Base-by-base conservation (phyloP, 139 green algal genomes). In the Chlorella sp. region DNA sequence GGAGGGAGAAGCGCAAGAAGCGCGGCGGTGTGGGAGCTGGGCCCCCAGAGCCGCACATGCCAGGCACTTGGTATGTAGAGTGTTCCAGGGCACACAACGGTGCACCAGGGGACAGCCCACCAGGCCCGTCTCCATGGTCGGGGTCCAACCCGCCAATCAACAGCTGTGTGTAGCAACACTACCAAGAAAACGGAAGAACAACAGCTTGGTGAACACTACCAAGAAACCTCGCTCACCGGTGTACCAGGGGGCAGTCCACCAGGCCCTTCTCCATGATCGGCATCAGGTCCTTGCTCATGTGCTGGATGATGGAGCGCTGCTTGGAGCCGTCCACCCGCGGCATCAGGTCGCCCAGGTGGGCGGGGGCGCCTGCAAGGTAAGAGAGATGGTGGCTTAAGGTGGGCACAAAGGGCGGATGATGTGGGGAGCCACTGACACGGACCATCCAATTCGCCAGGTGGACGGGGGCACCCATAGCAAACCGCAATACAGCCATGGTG, bases 231-330 rank as follows among this genome's bases (percentile, higher is more conserved):
- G 28, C 83, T 13, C 73, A 96, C 92, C 92, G 88, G 88, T 98
- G 96, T 24, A 91, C 86, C 43, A 98, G 89, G 30, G 91, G 87
- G 17, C 91, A 90, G 88, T 98, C 92, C 65, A 98, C 82, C 69
- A 98, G 87, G 16, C 90, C 95, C 90, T 98, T 98, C 90, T 98
- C 96, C 84, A 98, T 92, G 44, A 97, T 91, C 17, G 92, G 92
- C 3, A 86, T 83, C 44, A 98, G 82, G 80, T 93, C 86, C 28
- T 84, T 78, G 30, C 84, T 46, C 81, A 93, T 81, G 75, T 82
- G 83, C 85, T 91, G 85, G 30, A 98, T 78, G 34, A 97, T 88
- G 5, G 88, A 73, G 5, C 88, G 86, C 83, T 88, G 85, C 88
- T 96, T 93, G 32, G 82, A 73, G 14, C 85, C 36, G 24, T 92